Percentiles rank a stretch among this genome's conserved stretches.
These are phyloP conservation scores for Kwoniella botswanensis DNA, from an alignment of 768 basidiomycete genomes.

Conservation along the genomic window DNA sequence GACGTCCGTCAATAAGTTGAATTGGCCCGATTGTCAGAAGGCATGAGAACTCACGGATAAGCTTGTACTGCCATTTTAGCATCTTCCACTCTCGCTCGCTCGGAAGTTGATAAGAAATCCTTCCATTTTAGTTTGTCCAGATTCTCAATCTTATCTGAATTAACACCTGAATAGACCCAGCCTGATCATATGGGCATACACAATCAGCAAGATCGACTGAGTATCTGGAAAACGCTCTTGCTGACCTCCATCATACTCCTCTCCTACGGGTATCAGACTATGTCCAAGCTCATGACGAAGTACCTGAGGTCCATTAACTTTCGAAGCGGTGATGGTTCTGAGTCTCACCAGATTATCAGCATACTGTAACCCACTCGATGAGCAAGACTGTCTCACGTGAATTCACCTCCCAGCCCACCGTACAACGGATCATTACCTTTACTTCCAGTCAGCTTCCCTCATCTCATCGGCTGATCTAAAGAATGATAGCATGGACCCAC, in stretches of 20 bases:
- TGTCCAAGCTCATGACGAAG: conserved; percentile 56
- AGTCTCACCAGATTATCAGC: no score
- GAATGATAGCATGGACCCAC: conserved; percentile 19
- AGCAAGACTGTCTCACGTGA: conserved; percentile 42
- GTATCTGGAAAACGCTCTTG: no score
- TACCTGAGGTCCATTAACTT: conserved; percentile 54
- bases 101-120: conserved; percentile 34
- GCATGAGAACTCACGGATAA: conserved; percentile 46
- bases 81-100: conserved; percentile 46
- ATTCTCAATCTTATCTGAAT: conserved; percentile 39
- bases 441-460: background rate
- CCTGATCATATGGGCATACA: conserved; percentile 19
- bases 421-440: conserved; percentile 53
- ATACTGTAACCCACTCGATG: conserved; percentile 3
- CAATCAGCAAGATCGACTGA: background rate
- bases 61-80: conserved; percentile 49
- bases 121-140: conserved; percentile 46
- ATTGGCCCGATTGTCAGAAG: background rate
- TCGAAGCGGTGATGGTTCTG: conserved; percentile 55
- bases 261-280: conserved; percentile 53
- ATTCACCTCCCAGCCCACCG: conserved; percentile 57
- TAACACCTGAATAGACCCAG: conserved; percentile 50
- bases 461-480: background rate
- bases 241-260: conserved; percentile 57
- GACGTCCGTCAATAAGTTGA: background rate